A percentile compares a stretch with the other conserved stretches of the same genome.
phyloP scores from a whole-genome alignment of 2,329 filamentous ascomycete species.

The Fusarium beomiforme region DNA sequence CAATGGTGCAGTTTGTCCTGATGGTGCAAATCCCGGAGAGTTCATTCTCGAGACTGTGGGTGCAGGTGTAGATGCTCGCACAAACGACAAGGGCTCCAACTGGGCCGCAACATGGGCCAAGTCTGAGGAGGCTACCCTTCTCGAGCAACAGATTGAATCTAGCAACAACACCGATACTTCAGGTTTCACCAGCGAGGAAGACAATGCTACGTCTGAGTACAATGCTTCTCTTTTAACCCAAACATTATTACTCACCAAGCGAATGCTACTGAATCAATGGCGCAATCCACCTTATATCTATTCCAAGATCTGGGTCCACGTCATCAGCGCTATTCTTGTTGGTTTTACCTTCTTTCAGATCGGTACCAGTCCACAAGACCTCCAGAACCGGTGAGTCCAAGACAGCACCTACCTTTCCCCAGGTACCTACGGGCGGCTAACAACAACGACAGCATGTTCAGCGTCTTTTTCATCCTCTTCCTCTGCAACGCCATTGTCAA shows the following conservation, averaged over 20 bases:
- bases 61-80: background rate
- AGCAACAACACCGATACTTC: no score
- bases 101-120: background rate
- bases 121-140: background rate
- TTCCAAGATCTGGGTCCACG: background rate
- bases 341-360: background rate
- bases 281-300: background rate
- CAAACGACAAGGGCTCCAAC: background rate
- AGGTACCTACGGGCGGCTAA: no score
- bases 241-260: background rate
- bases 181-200: background rate
- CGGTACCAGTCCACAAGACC: background rate
- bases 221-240: background rate
- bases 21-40: background rate
- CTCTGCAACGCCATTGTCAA: background rate
- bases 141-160: background rate
- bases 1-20: background rate
- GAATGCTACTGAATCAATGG: background rate
- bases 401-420: no score
- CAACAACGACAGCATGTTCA: accelerated
- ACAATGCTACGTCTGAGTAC: background rate
- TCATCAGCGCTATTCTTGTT: background rate
- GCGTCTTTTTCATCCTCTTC: background rate
- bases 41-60: background rate
- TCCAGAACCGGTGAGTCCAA: background rate